A percentile compares a stretch with the other conserved stretches of the same genome.
phyloP scores from a whole-genome alignment of 306 rosid species.

The Fagus crenata region DNA sequence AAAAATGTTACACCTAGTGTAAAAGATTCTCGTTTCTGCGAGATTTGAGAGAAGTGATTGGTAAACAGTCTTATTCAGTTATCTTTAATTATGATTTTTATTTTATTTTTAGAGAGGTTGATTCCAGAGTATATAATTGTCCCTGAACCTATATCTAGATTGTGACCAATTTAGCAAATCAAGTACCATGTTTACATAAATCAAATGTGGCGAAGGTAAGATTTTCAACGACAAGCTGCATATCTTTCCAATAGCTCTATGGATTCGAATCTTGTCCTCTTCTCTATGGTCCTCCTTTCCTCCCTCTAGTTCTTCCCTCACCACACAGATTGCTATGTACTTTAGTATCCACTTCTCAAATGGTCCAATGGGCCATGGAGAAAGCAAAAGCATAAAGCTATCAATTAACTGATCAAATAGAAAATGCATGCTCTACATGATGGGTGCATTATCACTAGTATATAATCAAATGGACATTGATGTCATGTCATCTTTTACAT shows the following conservation, averaged over 20 bases:
- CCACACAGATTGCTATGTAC: slow-evolving; percentile 35
- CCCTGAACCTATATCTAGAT: background rate
- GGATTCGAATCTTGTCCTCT: slow-evolving; percentile 21
- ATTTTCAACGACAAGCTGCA: background rate
- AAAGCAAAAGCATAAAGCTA: background rate
- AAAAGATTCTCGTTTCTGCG: too few species aligned
- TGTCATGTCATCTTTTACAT: background rate
- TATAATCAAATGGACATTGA: background rate
- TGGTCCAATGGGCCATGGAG: background rate
- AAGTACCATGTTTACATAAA: background rate
- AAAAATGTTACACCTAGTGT: too few species aligned
- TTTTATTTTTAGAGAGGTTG: too few species aligned
- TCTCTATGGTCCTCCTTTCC: too few species aligned
- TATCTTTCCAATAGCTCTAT: background rate
- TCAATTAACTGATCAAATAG: too few species aligned
- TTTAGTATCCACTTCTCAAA: slow-evolving; percentile 24
- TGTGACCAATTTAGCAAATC: background rate
- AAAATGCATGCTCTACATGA: background rate
- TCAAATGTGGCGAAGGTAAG: background rate
- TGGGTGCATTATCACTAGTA: background rate
- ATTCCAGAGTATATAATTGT: background rate
- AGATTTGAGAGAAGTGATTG: too few species aligned
- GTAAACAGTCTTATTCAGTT: too few species aligned
- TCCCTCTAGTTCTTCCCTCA: slow-evolving; percentile 10
- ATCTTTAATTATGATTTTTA: too few species aligned